A percentile compares a stretch with the other conserved stretches of the same genome.
Evolutionary conservation across 106 monocot genomes (phyloP).

Genomic region (Alisma plantagoaquatica): DNA sequence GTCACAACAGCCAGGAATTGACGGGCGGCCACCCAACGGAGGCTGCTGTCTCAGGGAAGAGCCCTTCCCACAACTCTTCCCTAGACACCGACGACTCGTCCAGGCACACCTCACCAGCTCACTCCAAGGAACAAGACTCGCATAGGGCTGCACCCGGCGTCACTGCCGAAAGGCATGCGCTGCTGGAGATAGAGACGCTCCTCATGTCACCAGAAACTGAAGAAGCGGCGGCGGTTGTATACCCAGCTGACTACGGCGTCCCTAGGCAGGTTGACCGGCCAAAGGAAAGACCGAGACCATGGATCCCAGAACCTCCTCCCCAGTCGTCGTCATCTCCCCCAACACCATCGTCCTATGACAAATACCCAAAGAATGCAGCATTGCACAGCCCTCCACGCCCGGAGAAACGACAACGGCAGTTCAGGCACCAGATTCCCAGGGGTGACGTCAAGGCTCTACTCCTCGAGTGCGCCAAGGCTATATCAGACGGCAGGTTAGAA

Average conservation of each 20-base stretch:
- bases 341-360: slow-evolving; percentile 1
- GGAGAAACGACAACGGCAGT: slow-evolving; percentile 36
- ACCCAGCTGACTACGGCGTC: slow-evolving; percentile 8
- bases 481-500: slow-evolving; percentile 28
- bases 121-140: slow-evolving; percentile 12
- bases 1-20: slow-evolving; percentile 18
- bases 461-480: slow-evolving; percentile 44
- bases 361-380: background rate
- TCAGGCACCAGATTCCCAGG: slow-evolving; percentile 8
- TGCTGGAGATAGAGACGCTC: slow-evolving; percentile 64
- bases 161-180: slow-evolving; percentile 36
- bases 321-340: background rate
- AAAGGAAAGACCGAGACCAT: slow-evolving; percentile 33
- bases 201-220: slow-evolving; percentile 71
- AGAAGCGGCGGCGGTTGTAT: slow-evolving; percentile 21
- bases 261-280: slow-evolving; percentile 6
- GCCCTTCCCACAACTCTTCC: slow-evolving; percentile 11
- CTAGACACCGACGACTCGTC: slow-evolving; percentile 26
- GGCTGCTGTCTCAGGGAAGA: no score
- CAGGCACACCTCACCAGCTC: slow-evolving; percentile 6
- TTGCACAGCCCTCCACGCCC: slow-evolving; percentile 20
- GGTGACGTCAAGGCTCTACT: slow-evolving; percentile 44
- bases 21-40: slow-evolving; percentile 22
- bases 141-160: slow-evolving; percentile 15
- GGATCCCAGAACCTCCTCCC: slow-evolving; percentile 11